phyloP scores from a whole-genome alignment of 106 monocot species.

The Xerophyta viscosa region DNA sequence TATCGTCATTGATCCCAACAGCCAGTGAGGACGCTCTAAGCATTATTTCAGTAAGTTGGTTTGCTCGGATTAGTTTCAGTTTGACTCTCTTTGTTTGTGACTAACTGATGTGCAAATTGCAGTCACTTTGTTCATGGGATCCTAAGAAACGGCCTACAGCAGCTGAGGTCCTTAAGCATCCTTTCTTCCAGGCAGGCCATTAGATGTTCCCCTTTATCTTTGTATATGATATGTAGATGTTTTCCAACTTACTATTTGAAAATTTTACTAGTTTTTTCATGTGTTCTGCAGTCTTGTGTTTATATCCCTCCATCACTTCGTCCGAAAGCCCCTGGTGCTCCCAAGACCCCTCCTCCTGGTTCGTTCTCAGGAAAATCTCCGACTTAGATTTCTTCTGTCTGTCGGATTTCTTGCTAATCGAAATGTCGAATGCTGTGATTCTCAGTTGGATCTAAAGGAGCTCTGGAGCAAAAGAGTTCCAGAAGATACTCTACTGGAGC shows the following conservation, averaged over 20 bases:
- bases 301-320: constrained; percentile 62
- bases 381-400: not conserved
- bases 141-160: constrained; percentile 56
- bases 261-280: constrained; percentile 1
- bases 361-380: not conserved
- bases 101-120: not conserved
- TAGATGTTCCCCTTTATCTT: no score
- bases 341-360: constrained; percentile 51
- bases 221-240: no score
- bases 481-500: constrained; percentile 27
- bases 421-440: not conserved
- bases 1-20: constrained; percentile 42
- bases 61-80: no score
- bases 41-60: constrained; percentile 49
- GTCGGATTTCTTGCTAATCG: not conserved
- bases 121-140: constrained; percentile 72
- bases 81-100: not conserved
- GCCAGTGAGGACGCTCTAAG: constrained; percentile 55
- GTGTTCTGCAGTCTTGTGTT: constrained; percentile 35
- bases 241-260: not conserved
- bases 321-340: constrained; percentile 10
- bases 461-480: constrained; percentile 31
- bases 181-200: constrained; percentile 53
- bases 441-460: constrained; percentile 35
- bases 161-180: constrained; percentile 48